Evolutionary conservation across 495 filamentous ascomycete species (phyloP).

Genomic region (Penicillium dipodomyicola): DNA sequence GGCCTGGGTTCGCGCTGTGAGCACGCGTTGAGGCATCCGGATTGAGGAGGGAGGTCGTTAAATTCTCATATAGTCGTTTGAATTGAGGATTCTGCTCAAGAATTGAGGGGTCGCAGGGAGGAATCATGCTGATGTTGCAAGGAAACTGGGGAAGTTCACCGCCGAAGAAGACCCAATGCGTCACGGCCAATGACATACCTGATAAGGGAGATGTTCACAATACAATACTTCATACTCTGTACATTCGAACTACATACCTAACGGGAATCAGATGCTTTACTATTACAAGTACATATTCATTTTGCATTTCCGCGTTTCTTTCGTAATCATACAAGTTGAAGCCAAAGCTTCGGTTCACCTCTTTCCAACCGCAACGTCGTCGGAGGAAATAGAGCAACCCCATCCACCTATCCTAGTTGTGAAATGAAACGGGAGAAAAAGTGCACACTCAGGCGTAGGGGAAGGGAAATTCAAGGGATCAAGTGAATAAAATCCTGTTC

Average conservation of each 20-base stretch:
- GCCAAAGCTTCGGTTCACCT: slow-evolving; percentile 24
- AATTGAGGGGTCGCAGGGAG: slow-evolving; percentile 60
- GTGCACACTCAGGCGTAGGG: slow-evolving; percentile 11
- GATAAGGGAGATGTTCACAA: not conserved
- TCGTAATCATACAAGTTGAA: slow-evolving; percentile 48
- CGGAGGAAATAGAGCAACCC: slow-evolving; percentile 11
- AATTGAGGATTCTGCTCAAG: slow-evolving; percentile 64
- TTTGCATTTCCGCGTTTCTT: slow-evolving; percentile 43
- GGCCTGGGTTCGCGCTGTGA: slow-evolving; percentile 51
- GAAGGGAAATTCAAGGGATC: slow-evolving; percentile 16
- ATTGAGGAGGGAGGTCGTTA: slow-evolving; percentile 58
- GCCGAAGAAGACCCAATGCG: slow-evolving; percentile 14
- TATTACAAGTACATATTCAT: slow-evolving; percentile 19
- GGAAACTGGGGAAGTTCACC: slow-evolving; percentile 22
- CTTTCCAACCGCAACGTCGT: slow-evolving; percentile 15
- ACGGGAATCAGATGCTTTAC: not conserved
- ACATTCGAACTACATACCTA: not conserved
- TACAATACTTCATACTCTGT: not conserved
- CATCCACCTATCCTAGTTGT: slow-evolving; percentile 1
- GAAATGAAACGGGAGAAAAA: not conserved
- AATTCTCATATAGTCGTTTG: slow-evolving; percentile 57
- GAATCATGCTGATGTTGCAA: slow-evolving; percentile 53
- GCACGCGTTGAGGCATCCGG: slow-evolving; percentile 61
- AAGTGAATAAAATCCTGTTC: slow-evolving; percentile 12
- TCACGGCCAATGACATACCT: not conserved